These are phyloP conservation scores for Boletus pseudopeckii DNA, from an alignment of 768 basidiomycete genomes.

Conservation along the genomic window DNA sequence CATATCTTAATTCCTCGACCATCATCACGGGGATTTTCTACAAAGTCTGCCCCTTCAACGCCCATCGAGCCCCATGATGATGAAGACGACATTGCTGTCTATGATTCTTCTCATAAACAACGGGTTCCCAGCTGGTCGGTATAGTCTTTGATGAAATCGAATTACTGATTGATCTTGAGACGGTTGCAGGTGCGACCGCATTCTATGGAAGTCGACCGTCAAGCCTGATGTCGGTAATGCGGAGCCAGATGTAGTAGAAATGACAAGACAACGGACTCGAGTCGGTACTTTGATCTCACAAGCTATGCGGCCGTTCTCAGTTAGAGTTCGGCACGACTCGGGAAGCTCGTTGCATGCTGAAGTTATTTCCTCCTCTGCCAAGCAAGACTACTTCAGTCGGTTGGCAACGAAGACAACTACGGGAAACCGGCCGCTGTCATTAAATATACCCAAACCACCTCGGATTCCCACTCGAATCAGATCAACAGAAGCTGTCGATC, in stretches of 20 bases:
- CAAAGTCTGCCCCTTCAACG: constrained; percentile 29
- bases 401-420: constrained; percentile 8
- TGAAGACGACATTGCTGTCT: constrained; percentile 58
- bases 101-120: constrained; percentile 77
- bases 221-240: constrained; percentile 42
- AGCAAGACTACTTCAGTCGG: constrained; percentile 23
- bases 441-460: constrained; percentile 21
- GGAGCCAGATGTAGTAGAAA: constrained; percentile 33
- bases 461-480: constrained; percentile 14
- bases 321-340: constrained; percentile 38
- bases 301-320: constrained; percentile 47
- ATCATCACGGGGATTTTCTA: constrained; percentile 29
- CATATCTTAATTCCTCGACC: constrained; percentile 23
- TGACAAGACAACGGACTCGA: constrained; percentile 39
- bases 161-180: constrained; percentile 2
- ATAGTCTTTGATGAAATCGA: background rate
- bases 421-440: constrained; percentile 19
- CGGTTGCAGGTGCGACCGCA: constrained; percentile 72
- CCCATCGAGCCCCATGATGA: constrained; percentile 35
- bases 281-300: constrained; percentile 54
- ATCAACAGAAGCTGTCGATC: constrained; percentile 30
- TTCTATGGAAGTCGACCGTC: constrained; percentile 77
- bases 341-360: constrained; percentile 31
- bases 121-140: constrained; percentile 82
- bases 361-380: constrained; percentile 13